Conservation (phyloP, 148 eudicot species). For the Vaccinium darrowii region DNA sequence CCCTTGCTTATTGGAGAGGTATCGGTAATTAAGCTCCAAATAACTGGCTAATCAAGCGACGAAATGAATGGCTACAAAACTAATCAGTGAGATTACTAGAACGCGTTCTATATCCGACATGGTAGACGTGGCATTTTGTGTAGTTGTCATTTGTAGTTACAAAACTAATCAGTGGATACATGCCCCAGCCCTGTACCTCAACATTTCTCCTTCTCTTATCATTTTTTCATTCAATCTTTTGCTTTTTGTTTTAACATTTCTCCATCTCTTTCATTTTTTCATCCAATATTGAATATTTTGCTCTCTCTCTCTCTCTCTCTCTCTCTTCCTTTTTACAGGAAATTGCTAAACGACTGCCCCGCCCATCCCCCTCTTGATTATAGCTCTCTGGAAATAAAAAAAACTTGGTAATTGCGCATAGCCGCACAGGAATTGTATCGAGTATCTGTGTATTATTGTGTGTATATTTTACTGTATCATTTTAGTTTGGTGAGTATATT, state of each 20-base stretch:
- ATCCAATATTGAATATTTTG: too few species aligned
- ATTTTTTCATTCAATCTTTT: not conserved
- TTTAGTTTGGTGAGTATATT: too few species aligned
- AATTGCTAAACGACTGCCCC: conserved; percentile 56
- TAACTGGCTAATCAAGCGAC: not conserved
- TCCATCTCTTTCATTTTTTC: not conserved
- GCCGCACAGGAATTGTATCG: not conserved
- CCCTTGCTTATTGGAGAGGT: not conserved
- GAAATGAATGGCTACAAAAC: not conserved
- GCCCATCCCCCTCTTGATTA: conserved; percentile 42
- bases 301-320: too few species aligned
- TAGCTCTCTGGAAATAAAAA: not conserved
- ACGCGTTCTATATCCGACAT: not conserved
- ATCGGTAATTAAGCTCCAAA: not conserved
- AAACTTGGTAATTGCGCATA: not conserved
- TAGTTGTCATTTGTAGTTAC: too few species aligned
- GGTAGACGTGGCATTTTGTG: not conserved
- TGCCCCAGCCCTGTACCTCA: not conserved
- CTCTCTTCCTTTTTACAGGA: conserved; percentile 28
- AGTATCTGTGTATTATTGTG: not conserved
- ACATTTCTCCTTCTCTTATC: not conserved
- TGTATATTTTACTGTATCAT: not conserved
- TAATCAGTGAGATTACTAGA: not conserved
- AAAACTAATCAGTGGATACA: too few species aligned
- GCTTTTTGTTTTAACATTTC: not conserved